Percentiles rank a stretch among this genome's conserved stretches.
phyloP scores from a whole-genome alignment of 2,329 filamentous ascomycete species.

The Beauveria asiatica region DNA sequence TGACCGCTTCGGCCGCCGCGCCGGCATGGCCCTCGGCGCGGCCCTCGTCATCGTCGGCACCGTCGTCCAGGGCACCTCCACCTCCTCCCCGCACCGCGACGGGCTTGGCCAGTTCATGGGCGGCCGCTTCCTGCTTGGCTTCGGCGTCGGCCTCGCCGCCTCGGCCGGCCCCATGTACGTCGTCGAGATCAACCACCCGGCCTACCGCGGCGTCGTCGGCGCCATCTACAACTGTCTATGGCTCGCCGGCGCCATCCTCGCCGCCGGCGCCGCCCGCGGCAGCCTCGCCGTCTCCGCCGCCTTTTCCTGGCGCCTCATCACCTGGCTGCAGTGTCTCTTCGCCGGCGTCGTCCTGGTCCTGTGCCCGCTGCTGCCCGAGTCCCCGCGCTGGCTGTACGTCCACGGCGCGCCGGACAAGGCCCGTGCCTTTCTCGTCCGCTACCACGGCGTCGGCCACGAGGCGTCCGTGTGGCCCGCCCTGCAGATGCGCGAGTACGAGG shows the following conservation, averaged over 20 bases:
- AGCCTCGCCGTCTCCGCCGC: conserved; percentile 23
- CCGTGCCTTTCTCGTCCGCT: conserved; percentile 25
- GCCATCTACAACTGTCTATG: conserved; percentile 21
- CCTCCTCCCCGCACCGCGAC: neutral
- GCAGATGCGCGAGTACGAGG: conserved; percentile 35
- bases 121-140: conserved; percentile 45
- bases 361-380: conserved; percentile 25
- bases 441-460: conserved; percentile 35
- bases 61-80: conserved; percentile 21
- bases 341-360: conserved; percentile 25
- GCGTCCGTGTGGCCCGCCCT: conserved; percentile 24
- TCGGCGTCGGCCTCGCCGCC: conserved; percentile 50
- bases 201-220: conserved; percentile 44
- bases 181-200: conserved; percentile 54
- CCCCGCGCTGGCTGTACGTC: conserved; percentile 32
- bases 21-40: conserved; percentile 40
- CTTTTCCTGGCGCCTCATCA: conserved; percentile 31
- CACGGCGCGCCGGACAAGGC: conserved; percentile 24
- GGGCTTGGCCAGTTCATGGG: conserved; percentile 42
- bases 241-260: conserved; percentile 36
- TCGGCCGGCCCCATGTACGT: conserved; percentile 55
- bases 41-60: conserved; percentile 33
- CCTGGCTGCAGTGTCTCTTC: conserved; percentile 33
- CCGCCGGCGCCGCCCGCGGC: conserved; percentile 37
- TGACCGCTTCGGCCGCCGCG: conserved; percentile 38